phyloP scores from a whole-genome alignment of 768 basidiomycete genomes.

The Xerocomellus amylosporus region DNA sequence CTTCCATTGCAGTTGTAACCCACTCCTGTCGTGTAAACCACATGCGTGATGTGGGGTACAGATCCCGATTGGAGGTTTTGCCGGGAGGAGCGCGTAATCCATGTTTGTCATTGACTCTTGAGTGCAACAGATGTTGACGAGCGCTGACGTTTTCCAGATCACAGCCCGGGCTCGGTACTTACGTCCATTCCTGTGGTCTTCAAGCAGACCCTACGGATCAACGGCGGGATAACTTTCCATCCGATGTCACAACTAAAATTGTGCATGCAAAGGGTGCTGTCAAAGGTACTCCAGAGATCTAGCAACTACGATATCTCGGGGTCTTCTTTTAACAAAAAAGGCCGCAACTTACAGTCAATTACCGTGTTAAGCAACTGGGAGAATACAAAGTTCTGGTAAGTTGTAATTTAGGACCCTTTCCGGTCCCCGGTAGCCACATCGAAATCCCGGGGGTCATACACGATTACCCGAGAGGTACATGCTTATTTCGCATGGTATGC shows the following conservation, averaged over 20 bases:
- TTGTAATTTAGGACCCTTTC: slow-evolving; percentile 4
- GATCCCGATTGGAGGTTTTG: slow-evolving; percentile 13
- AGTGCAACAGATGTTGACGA: slow-evolving; percentile 6
- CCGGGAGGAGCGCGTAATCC: neutral
- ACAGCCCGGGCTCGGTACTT: slow-evolving; percentile 9
- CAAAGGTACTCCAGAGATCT: neutral
- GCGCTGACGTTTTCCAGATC: slow-evolving; percentile 8
- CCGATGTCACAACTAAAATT: slow-evolving; percentile 23
- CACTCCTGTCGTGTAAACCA: slow-evolving; percentile 13
- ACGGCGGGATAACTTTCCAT: slow-evolving; percentile 7
- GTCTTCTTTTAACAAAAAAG: neutral
- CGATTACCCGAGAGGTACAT: slow-evolving; percentile 1
- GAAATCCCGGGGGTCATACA: slow-evolving; percentile 1
- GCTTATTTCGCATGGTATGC: slow-evolving; percentile 3
- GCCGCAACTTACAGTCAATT: neutral
- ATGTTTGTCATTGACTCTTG: slow-evolving; percentile 9
- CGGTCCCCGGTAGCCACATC: neutral
- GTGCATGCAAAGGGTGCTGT: slow-evolving; percentile 8
- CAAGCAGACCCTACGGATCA: slow-evolving; percentile 3
- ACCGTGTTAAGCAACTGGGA: neutral
- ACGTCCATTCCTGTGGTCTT: slow-evolving; percentile 4
- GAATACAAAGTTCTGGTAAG: slow-evolving; percentile 9
- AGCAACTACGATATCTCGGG: neutral
- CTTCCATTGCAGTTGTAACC: slow-evolving; percentile 15
- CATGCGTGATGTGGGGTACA: slow-evolving; percentile 22